Base-by-base conservation (phyloP, 2,329 filamentous ascomycete genomes). In the Teratosphaeria zuluensis region DNA sequence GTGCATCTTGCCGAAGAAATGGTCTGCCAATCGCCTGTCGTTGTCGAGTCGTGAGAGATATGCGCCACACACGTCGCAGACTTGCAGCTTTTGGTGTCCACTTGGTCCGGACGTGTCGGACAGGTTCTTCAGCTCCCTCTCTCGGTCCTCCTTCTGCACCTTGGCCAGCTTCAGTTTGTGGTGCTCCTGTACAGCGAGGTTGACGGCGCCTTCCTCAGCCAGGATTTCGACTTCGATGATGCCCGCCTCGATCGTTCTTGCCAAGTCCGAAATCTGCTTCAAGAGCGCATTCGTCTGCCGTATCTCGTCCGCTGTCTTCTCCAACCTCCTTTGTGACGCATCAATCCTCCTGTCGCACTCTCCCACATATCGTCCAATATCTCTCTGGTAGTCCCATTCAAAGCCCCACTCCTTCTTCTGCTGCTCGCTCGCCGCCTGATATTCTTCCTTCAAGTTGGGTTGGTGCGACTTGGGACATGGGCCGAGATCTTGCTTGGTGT, bases 1-100 rank as follows among this genome's bases (percentile, higher is more conserved):
- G 71, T 99, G 94, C 94, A 99, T 99, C 80, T 99, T 99, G 24
- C 94, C 94, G 74, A 96, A 97, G 72, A 99, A 99, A 74, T 99
- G 94, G 72, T 99, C 94, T 21, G 94, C 94, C 70, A 99, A 74
- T 32, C 94, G 83, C 38, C 94, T 84, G 73, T 99, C 94, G 71
- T 99, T 99, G 72, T 99, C 94, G 33, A 99, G 81, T 24, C 94
- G 80, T 62, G 86, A 91, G 42, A 99, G 81, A 73, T 97, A 99
- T 5, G 94, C 94, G 62, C 94, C 94, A 74, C 94, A 99, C 0
- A 97, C 94, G 75, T 99, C 94, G 80, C 94, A 99, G 53, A 99
- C 94, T 73, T 99, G 94, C 48, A 99, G 80, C 74, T 99, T 99
- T 78, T 99, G 94, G 74, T 99, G 94, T 19, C 94, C 94, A 0